Base-by-base conservation (phyloP, 805 yeast species). In the Scheffersomyces coipomensis region DNA sequence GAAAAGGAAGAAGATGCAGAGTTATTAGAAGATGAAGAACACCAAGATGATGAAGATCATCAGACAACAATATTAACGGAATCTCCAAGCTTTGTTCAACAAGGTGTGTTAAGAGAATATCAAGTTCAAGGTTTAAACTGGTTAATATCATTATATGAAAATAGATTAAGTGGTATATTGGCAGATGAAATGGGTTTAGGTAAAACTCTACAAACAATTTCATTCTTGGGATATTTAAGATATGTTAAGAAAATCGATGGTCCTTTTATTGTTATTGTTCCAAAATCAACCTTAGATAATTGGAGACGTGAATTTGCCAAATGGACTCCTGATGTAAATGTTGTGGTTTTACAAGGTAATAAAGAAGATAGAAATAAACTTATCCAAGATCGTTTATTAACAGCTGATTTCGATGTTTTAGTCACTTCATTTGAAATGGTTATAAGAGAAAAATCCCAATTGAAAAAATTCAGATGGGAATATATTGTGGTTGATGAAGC, bases 101-200 rank as follows among this genome's bases (percentile, higher is more conserved):
- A 60, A 6, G 99, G 99, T 8, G 73, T 58, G 38, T 68, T 93
- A 51, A 76, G 99, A 51, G 96, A 88, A 55, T 91, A 93, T 58
- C 99, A 91, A 66, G 71, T 91, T 22, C 97, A 89, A 56, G 99
- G 99, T 36, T 74, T 91, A 37, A 93, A 93, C 63, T 91, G 99
- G 99, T 73, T 91, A 55, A 83, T 91, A 15, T 81, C 95, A 1
- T 64, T 91, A 25, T 87, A 89, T 58, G 96, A 90, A 49, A 88
- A 91, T 61, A 78, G 85, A 51, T 73, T 91, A 32, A 85, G 95
- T 8, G 99, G 99, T 16, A 93, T 91, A 33, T 67, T 91, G 35
- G 99, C 99, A 10, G 99, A 91, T 64, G 99, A 91, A 60, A 91
- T 93, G 99, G 99, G 99, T 2, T 73, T 91, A 29, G 99, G 99